Conservation (phyloP, 768 basidiomycete genomes). For the Lactarius deliciosus region DNA sequence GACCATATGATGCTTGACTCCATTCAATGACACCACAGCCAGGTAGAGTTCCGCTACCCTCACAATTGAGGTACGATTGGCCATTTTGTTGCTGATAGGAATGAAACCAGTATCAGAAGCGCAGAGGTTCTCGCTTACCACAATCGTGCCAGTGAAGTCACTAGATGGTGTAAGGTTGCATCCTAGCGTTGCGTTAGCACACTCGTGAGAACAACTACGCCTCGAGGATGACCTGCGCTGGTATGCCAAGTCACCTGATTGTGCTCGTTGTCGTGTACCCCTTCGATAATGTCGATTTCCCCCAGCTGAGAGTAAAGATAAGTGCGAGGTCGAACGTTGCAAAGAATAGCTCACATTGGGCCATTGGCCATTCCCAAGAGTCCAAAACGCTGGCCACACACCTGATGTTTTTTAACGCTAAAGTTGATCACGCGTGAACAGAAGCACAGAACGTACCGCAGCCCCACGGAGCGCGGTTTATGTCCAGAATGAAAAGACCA, state of each 20-base stretch:
- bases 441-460: slow-evolving; percentile 57
- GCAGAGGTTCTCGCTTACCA: slow-evolving; percentile 43
- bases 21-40: slow-evolving; percentile 80
- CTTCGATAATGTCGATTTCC: slow-evolving; percentile 83
- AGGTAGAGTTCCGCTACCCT: slow-evolving; percentile 48
- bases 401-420: slow-evolving; percentile 40
- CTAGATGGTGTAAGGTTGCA: slow-evolving; percentile 56
- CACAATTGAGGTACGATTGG: slow-evolving; percentile 52
- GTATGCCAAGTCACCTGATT: slow-evolving; percentile 87
- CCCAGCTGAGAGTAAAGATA: slow-evolving; percentile 50
- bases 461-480: slow-evolving; percentile 83
- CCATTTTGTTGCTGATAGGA: slow-evolving; percentile 46
- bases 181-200: slow-evolving; percentile 39
- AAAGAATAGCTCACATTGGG: slow-evolving; percentile 49
- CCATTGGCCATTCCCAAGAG: slow-evolving; percentile 59
- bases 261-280: slow-evolving; percentile 80
- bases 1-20: slow-evolving; percentile 82
- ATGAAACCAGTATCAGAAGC: background rate
- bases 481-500: slow-evolving; percentile 82
- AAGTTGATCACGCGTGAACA: slow-evolving; percentile 4
- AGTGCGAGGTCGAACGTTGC: slow-evolving; percentile 14
- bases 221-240: slow-evolving; percentile 46
- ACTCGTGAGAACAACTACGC: slow-evolving; percentile 5
- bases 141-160: slow-evolving; percentile 62
- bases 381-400: slow-evolving; percentile 87